These are phyloP conservation scores for Trichoderma citrinoviride DNA, from an alignment of 2,329 filamentous ascomycete species.

Conservation along the genomic window DNA sequence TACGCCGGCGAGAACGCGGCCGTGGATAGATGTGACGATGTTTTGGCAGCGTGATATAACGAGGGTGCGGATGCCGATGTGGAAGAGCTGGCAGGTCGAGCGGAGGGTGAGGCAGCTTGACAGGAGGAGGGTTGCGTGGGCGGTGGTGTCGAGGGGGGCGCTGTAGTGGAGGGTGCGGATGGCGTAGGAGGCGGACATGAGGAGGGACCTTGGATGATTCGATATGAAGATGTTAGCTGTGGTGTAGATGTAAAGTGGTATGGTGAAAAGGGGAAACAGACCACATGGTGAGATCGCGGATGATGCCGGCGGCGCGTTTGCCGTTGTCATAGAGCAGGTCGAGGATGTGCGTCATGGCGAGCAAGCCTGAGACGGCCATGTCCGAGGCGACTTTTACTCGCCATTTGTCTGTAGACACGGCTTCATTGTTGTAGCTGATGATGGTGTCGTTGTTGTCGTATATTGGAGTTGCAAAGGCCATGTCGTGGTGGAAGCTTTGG, in stretches of 20 bases:
- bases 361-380: not conserved
- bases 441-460: no score
- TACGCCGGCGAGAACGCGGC: not conserved
- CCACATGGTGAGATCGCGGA: not conserved
- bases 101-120: not conserved
- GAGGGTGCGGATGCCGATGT: not conserved
- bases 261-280: not conserved
- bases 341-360: not conserved
- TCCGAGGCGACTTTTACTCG: not conserved
- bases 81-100: not conserved
- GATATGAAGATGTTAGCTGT: not conserved
- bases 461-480: no score
- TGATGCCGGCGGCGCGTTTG: not conserved
- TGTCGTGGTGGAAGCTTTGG: no score
- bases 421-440: not conserved
- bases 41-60: not conserved
- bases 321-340: not conserved
- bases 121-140: not conserved
- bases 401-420: not conserved
- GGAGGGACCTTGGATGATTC: not conserved
- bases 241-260: no score
- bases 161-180: not conserved
- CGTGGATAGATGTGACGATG: not conserved
- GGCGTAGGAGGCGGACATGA: not conserved
- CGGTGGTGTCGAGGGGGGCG: not conserved